Base-by-base conservation (phyloP, 2,329 filamentous ascomycete species). In the Colletotrichum higginsianum region DNA sequence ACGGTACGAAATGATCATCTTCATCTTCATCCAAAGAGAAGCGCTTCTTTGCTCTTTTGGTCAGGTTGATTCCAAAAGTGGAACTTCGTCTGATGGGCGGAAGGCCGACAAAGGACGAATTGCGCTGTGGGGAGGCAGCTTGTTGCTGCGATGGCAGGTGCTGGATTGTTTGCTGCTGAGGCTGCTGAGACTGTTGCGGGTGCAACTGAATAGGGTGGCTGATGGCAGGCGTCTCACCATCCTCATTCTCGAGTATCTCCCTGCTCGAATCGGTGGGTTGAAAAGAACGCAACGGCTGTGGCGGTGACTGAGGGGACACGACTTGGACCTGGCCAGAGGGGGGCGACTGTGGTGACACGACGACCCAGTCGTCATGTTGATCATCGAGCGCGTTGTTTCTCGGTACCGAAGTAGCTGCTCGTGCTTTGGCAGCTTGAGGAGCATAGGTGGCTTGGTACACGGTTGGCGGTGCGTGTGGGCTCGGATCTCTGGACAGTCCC, bases 31-130 rank as follows among this genome's bases (percentile, higher is more conserved):
- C 77, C 5, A 79, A 71, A 5, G 80, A 77, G 68, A 80, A 77
- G 35, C 76, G 78, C 56, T 79, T 80, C 13, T 76, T 76, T 11
- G 80, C 81, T 67, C 80, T 82, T 66, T 76, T 79, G 46, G 78
- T 79, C 42, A 78, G 74, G 26, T 75, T 78, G 21, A 87, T 74
- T 21, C 86, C 86, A 78, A 91, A 88, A 4, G 87, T 88, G 18
- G 89, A 91, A 16, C 84, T 85, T 42, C 88, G 84, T 56, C 88
- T 85, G 69, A 91, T 90, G 1, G 88, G 88, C 3, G 90, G 89
- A 47, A 92, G 78, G 1, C 87, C 87, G 26, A 86, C 81, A 73
- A 91, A 91, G 1, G 87, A 89, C 1, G 86, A 82, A 13, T 84
- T 80, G 42, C 85, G 82, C 49, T 83, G 79, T 46, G 83, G 80